Conservation (phyloP, 164 flowering plant species). For the Nelumbo lutea region DNA sequence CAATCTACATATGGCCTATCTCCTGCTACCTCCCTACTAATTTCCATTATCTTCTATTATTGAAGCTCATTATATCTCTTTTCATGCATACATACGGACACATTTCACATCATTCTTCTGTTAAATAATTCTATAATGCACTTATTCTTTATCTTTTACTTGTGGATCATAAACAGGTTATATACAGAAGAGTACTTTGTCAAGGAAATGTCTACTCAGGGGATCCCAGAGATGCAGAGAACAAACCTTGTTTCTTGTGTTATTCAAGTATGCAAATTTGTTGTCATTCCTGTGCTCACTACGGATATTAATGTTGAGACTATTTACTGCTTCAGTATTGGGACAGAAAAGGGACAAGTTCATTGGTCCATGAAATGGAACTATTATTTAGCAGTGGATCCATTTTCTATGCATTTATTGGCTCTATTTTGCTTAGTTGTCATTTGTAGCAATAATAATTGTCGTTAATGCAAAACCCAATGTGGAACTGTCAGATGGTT, state of each 20-base stretch:
- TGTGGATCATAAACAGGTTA: conserved; percentile 43
- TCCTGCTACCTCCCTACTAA: neutral
- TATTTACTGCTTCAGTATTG: neutral
- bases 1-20: no score
- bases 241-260: conserved; percentile 86
- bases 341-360: neutral
- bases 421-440: no score
- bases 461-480: no score
- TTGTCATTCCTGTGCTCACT: neutral
- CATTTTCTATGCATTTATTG: no score
- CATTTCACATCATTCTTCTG: neutral
- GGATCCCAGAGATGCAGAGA: conserved; percentile 94
- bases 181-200: conserved; percentile 85
- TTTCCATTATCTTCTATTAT: neutral
- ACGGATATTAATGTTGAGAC: neutral
- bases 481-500: no score
- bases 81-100: neutral
- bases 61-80: neutral
- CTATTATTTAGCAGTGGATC: no score
- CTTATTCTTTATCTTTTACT: conserved; percentile 7
- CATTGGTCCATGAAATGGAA: no score
- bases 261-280: conserved; percentile 57
- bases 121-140: neutral
- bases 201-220: conserved; percentile 75
- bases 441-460: no score